Evolutionary conservation across 768 basidiomycete genomes (phyloP), one percentile per base, ranked within the genome.

Genomic region (Tephrocybe sp.): DNA sequence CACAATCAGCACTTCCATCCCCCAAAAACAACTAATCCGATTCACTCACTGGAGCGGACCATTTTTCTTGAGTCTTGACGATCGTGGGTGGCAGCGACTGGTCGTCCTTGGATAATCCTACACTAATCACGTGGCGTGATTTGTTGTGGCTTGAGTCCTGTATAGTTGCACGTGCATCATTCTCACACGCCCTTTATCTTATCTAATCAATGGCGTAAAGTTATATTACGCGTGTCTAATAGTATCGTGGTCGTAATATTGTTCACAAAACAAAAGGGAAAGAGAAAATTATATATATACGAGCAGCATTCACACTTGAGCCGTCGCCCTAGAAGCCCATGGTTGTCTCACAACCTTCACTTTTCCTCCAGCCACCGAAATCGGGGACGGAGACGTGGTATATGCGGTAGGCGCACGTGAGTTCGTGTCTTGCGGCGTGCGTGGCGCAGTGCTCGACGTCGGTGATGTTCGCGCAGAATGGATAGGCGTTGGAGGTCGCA

Each of bases 41-140:
- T 19, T 37, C 76, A 50, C 87, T 73, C 72, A 89, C 88, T 84
- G 69, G 75, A 80, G 65, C 89, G 85, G 66, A 75, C 77, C 88
- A 91, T 91, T 77, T 79, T 78, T 63, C 68, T 71, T 68, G 70
- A 59, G 75, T 83, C 77, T 83, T 79, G 79, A 79, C 67, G 46
- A 60, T 64, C 59, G 64, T 67, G 61, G 57, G 55, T 64, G 60
- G 61, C 62, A 63, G 61, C 63, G 61, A 61, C 58, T 56, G 54
- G 40, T 49, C 49, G 48, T 52, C 52, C 46, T 43, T 56, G 42
- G 38, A 52, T 53, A 61, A 54, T 60, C 56, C 58, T 52, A 53
- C 46, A 52, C 42, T 42, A 41, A 59, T 67, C 69, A 74, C 72
- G 69, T 71, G 71, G 55, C 16, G 15, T 45, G 22, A 46, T 52